Evolutionary conservation across 148 eudicot genomes (phyloP).

Genomic region (Linanthus parryae): DNA sequence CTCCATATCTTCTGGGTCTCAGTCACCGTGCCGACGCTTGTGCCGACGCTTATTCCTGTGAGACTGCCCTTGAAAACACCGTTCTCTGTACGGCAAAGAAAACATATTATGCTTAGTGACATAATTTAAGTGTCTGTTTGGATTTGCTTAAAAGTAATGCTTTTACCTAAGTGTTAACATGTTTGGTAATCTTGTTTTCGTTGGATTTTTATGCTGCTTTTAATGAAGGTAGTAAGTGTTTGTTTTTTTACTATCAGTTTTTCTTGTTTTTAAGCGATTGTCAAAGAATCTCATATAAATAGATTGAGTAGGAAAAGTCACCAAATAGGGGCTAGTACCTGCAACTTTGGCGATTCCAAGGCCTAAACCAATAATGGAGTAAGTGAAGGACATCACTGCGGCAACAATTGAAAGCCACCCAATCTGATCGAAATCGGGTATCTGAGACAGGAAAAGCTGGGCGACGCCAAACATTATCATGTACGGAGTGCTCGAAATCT

Average conservation of each 20-base stretch:
- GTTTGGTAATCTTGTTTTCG: too few relatives aligned
- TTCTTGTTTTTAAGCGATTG: too few relatives aligned
- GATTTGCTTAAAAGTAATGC: conserved; percentile 1
- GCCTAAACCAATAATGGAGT: conserved; percentile 70
- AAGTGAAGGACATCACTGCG: conserved; percentile 81
- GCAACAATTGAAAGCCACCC: conserved; percentile 83
- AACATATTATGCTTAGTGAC: neutral
- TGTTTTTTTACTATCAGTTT: too few relatives aligned
- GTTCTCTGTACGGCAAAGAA: conserved; percentile 10
- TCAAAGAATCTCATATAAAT: too few relatives aligned
- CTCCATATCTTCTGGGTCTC: conserved; percentile 57
- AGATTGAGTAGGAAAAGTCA: too few relatives aligned
- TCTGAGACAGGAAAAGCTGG: conserved; percentile 62
- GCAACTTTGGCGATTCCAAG: conserved; percentile 68
- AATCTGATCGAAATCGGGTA: conserved; percentile 74
- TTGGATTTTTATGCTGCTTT: too few relatives aligned
- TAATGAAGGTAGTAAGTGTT: too few relatives aligned
- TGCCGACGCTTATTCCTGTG: conserved; percentile 50
- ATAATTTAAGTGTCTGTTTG: neutral
- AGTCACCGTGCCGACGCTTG: conserved; percentile 46
- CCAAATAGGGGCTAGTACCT: conserved; percentile 23
- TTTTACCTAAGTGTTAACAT: too few relatives aligned
- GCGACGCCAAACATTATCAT: conserved; percentile 63
- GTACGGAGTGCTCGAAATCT: conserved; percentile 57
- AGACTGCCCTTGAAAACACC: conserved; percentile 30